These are phyloP conservation scores for Baudoinia panamericana DNA, from an alignment of 495 filamentous ascomycete genomes.

Conservation along the genomic window DNA sequence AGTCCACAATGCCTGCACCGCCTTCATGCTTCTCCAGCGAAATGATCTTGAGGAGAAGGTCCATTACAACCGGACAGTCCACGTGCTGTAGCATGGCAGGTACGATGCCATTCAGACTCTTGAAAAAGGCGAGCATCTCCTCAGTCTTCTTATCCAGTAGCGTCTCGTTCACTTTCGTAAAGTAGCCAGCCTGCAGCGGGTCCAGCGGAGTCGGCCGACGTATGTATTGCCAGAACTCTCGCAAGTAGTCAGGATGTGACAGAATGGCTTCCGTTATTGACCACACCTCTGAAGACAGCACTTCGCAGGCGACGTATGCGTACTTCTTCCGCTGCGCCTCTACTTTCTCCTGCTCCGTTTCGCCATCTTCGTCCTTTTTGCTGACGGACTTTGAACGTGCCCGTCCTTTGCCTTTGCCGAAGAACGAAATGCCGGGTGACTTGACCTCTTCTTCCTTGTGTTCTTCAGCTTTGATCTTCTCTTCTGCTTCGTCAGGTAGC, in stretches of 20 bases:
- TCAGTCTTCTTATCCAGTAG: conserved; percentile 94
- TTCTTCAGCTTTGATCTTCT: conserved; percentile 45
- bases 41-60: conserved; percentile 92
- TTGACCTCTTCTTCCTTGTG: conserved; percentile 48
- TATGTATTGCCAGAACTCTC: conserved; percentile 83
- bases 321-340: conserved; percentile 86
- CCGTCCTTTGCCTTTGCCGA: conserved; percentile 21
- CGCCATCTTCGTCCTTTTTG: conserved; percentile 21
- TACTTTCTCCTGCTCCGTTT: conserved; percentile 30
- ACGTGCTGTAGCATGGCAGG: conserved; percentile 82
- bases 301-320: conserved; percentile 81
- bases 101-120: conserved; percentile 66
- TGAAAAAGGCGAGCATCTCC: conserved; percentile 84
- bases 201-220: conserved; percentile 69
- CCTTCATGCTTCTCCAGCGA: conserved; percentile 87
- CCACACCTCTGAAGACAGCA: conserved; percentile 93
- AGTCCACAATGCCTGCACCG: conserved; percentile 92
- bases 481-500: conserved; percentile 23
- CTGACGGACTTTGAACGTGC: conserved; percentile 20
- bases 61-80: conserved; percentile 98
- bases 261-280: conserved; percentile 86
- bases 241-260: conserved; percentile 62
- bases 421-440: conserved; percentile 15
- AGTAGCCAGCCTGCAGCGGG: conserved; percentile 87
- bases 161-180: conserved; percentile 96